Evolutionary conservation across 371 early-diverging fungal species (phyloP).

Genomic region (Lichtheimia ramosa): DNA sequence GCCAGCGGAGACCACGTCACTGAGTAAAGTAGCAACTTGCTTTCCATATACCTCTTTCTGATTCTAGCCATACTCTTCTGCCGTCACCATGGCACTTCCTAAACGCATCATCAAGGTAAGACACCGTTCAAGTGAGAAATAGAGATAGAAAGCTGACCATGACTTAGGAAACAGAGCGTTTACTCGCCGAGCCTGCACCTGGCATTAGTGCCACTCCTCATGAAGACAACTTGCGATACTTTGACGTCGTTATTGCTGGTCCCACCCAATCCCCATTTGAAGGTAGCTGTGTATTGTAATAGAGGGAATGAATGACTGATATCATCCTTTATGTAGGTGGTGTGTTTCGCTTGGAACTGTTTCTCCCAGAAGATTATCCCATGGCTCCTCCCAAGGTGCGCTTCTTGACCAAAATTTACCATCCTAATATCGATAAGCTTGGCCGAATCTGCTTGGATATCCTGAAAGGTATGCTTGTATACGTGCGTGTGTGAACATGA

Average conservation of each 20-base stretch:
- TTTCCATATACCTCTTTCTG: too few relatives aligned
- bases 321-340: conserved; percentile 75
- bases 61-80: neutral
- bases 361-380: conserved; percentile 98
- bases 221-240: conserved; percentile 95
- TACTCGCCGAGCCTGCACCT: conserved; percentile 94
- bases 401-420: conserved; percentile 98
- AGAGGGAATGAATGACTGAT: neutral
- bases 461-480: conserved; percentile 77
- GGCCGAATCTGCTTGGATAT: conserved; percentile 99
- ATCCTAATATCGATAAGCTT: conserved; percentile 99
- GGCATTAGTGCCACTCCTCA: conserved; percentile 92
- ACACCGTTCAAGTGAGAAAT: neutral
- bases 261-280: conserved; percentile 97
- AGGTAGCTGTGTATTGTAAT: conserved; percentile 65
- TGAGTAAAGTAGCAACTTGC: too few relatives aligned
- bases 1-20: too few relatives aligned
- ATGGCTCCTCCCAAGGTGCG: conserved; percentile 98
- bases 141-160: neutral
- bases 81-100: conserved; percentile 59
- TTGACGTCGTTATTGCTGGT: conserved; percentile 97
- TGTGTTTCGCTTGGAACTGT: conserved; percentile 93
- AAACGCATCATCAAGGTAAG: conserved; percentile 81
- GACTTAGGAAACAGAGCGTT: conserved; percentile 91
- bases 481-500: neutral